Evolutionary conservation across 176 grass and related monocot species (phyloP).

Genomic region (Musa beccarii): DNA sequence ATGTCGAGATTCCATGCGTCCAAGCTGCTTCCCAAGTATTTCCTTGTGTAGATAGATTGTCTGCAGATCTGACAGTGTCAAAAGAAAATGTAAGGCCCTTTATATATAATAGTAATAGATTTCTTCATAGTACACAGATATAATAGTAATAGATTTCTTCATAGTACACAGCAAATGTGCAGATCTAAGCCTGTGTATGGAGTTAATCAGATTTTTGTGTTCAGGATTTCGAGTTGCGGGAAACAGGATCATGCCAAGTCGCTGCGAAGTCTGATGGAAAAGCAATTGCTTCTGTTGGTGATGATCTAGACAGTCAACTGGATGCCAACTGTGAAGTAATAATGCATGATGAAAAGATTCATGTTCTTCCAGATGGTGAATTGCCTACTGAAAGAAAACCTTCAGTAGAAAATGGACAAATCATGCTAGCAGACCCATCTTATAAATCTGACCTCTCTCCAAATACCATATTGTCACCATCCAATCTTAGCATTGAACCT

Average conservation of each 20-base stretch:
- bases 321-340: not conserved
- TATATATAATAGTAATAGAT: slow-evolving; percentile 10
- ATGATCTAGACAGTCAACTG: not conserved
- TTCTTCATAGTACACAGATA: too few species aligned
- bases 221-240: too few species aligned
- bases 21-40: slow-evolving; percentile 14
- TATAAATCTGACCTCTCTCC: not conserved
- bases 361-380: not conserved
- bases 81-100: slow-evolving; percentile 11
- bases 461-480: not conserved
- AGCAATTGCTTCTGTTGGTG: not conserved
- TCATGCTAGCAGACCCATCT: not conserved
- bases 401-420: not conserved
- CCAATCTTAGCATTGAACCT: slow-evolving; percentile 26
- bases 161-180: too few species aligned
- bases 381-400: not conserved
- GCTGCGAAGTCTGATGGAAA: too few species aligned
- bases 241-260: too few species aligned
- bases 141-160: too few species aligned
- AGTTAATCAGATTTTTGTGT: too few species aligned
- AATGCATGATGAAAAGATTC: not conserved
- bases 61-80: not conserved
- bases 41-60: slow-evolving; percentile 25
- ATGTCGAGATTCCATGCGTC: slow-evolving; percentile 58
- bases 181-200: too few species aligned